Conservation (phyloP, 371 early-diverging fungal species). For the Mitosporidium daphniae region DNA sequence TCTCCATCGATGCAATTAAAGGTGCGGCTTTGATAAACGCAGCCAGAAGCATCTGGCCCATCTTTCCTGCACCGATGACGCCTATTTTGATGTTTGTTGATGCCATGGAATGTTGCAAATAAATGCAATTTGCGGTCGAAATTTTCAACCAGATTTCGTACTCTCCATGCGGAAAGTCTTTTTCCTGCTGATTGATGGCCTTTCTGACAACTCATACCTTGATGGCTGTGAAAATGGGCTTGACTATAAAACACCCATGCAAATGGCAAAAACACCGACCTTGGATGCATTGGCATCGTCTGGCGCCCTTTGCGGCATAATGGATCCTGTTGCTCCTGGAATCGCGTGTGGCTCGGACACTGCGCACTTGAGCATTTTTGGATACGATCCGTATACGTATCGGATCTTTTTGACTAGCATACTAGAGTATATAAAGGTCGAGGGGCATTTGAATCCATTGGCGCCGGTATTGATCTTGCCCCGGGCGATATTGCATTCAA, state of each 20-base stretch:
- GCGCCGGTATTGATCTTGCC: conserved; percentile 13
- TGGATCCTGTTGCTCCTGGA: conserved; percentile 16
- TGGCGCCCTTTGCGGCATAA: conserved; percentile 5
- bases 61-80: too few species aligned
- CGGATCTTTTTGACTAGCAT: conserved; percentile 1
- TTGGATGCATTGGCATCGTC: conserved; percentile 11
- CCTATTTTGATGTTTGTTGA: too few species aligned
- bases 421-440: conserved; percentile 12
- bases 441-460: conserved; percentile 17
- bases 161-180: too few species aligned
- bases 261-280: conserved; percentile 9
- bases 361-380: conserved; percentile 9
- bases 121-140: too few species aligned
- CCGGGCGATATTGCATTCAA: conserved; percentile 18
- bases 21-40: too few species aligned
- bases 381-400: conserved; percentile 8
- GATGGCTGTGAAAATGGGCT: too few species aligned
- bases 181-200: conserved; percentile 12
- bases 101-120: too few species aligned
- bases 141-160: too few species aligned
- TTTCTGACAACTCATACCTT: conserved; percentile 11
- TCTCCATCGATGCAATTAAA: too few species aligned
- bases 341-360: conserved; percentile 16
- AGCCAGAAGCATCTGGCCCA: too few species aligned
- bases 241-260: conserved; percentile 9